A percentile compares a stretch with the other conserved stretches of the same genome.
Conservation (phyloP, 306 rosid species). For the Castanea crenata region DNA sequence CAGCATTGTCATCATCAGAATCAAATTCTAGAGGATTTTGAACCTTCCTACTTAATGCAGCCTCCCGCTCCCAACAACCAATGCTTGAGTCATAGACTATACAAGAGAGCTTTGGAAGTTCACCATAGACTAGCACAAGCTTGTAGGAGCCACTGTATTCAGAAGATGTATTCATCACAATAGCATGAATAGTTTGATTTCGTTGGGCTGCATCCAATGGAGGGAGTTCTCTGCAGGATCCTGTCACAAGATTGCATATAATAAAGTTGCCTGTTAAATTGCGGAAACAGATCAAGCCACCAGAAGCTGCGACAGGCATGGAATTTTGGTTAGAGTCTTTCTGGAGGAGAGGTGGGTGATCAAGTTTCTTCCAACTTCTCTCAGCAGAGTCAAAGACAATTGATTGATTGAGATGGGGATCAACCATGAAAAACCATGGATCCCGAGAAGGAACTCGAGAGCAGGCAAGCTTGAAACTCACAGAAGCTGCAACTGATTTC, state of each 20-base stretch:
- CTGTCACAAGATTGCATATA: slow-evolving; percentile 70
- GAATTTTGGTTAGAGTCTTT: slow-evolving; percentile 34
- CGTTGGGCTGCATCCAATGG: slow-evolving; percentile 38
- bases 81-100: slow-evolving; percentile 49
- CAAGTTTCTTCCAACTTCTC: slow-evolving; percentile 66
- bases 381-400: slow-evolving; percentile 74
- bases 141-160: slow-evolving; percentile 37
- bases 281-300: slow-evolving; percentile 84
- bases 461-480: slow-evolving; percentile 85
- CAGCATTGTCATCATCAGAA: slow-evolving; percentile 62
- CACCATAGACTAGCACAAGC: slow-evolving; percentile 75
- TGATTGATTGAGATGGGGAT: slow-evolving; percentile 59
- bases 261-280: slow-evolving; percentile 46
- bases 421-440: slow-evolving; percentile 93
- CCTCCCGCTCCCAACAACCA: slow-evolving; percentile 70
- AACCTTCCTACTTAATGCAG: slow-evolving; percentile 37
- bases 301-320: slow-evolving; percentile 89
- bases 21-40: slow-evolving; percentile 46
- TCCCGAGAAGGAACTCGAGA: slow-evolving; percentile 63
- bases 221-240: slow-evolving; percentile 58
- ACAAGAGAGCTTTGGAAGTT: slow-evolving; percentile 58
- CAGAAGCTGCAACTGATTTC: slow-evolving; percentile 71
- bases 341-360: slow-evolving; percentile 44
- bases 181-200: slow-evolving; percentile 61
- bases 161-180: slow-evolving; percentile 61